phyloP scores from a whole-genome alignment of 495 filamentous ascomycete species.

The Talaromyces nanjingensis region DNA sequence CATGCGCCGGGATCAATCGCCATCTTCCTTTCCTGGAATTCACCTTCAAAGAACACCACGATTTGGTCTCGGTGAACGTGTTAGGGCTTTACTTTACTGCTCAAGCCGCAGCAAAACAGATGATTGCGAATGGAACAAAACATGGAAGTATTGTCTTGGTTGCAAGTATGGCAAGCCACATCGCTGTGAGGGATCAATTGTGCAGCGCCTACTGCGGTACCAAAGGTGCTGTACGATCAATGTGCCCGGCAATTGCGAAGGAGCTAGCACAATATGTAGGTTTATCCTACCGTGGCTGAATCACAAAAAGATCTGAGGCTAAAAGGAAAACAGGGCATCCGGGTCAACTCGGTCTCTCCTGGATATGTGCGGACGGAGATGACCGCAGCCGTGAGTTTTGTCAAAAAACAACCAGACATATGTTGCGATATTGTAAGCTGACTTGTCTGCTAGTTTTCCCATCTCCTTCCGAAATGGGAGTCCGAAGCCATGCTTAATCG shows the following conservation, averaged over 20 bases:
- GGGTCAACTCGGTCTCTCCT: constrained; percentile 40
- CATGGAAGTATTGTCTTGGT: constrained; percentile 41
- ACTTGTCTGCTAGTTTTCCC: constrained; percentile 63
- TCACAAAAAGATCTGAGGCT: neutral
- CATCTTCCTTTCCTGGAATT: constrained; percentile 33
- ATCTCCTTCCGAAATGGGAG: constrained; percentile 64
- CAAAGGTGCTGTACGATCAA: constrained; percentile 61
- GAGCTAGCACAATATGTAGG: constrained; percentile 39
- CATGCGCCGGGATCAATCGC: constrained; percentile 34
- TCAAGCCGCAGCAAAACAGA: constrained; percentile 38
- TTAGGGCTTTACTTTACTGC: constrained; percentile 35
- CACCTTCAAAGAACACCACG: constrained; percentile 34
- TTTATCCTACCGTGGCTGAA: neutral
- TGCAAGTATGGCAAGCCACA: constrained; percentile 41
- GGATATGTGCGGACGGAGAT: constrained; percentile 42
- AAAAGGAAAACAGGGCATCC: constrained; percentile 20
- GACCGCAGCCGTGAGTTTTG: constrained; percentile 45
- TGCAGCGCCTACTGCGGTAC: constrained; percentile 71
- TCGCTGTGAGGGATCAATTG: constrained; percentile 57
- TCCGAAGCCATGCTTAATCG: constrained; percentile 65
- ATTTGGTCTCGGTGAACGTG: constrained; percentile 31
- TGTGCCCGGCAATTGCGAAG: constrained; percentile 61
- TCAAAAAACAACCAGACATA: constrained; percentile 12
- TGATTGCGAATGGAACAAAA: constrained; percentile 39
- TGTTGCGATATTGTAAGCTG: constrained; percentile 28